These are phyloP conservation scores for Cenchrus fungigraminus DNA, from an alignment of 176 grass and related monocot genomes.

Conservation along the genomic window DNA sequence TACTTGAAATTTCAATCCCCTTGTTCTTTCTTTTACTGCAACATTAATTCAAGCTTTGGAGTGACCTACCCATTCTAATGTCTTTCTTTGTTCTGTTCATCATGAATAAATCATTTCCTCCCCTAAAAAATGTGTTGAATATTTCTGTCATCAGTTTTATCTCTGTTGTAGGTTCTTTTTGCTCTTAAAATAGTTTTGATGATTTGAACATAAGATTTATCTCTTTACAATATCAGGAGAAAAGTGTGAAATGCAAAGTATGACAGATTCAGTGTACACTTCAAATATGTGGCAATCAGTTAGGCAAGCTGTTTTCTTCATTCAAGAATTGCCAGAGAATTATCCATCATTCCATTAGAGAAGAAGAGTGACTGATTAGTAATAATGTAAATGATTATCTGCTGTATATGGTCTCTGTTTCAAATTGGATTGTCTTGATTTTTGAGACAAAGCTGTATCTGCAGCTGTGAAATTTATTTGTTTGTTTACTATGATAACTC, in stretches of 20 bases:
- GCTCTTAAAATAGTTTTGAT: conserved; percentile 1
- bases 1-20: not conserved
- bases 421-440: not conserved
- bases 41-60: not conserved
- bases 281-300: not conserved
- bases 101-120: not conserved
- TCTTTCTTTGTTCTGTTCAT: conserved; percentile 13
- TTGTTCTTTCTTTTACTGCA: not conserved
- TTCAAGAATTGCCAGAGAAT: not conserved
- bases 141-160: not conserved
- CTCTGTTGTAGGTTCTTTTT: not conserved
- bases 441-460: not conserved
- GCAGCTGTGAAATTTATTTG: not conserved
- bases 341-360: not conserved
- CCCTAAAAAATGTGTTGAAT: not conserved
- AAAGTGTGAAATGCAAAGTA: not conserved
- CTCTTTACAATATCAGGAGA: not conserved
- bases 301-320: not conserved
- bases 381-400: conserved; percentile 5
- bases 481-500: not conserved
- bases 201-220: conserved; percentile 3
- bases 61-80: not conserved
- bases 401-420: not conserved
- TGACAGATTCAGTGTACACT: not conserved
- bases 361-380: conserved; percentile 27